phyloP scores from a whole-genome alignment of 2,329 filamentous ascomycete genomes.

The Penicillium frequentans region DNA sequence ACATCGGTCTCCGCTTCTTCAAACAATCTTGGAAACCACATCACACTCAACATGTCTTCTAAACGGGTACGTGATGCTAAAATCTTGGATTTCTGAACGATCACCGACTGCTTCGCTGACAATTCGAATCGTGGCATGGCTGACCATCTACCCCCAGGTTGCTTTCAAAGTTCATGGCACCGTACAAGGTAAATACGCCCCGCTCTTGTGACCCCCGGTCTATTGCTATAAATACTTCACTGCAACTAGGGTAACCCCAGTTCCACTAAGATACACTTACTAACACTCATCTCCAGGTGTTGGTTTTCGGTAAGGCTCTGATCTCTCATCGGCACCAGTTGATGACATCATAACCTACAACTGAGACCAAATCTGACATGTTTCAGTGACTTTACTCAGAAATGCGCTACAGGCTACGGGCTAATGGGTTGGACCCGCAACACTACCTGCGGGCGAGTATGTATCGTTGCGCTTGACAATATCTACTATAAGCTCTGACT shows the following conservation, averaged over 20 bases:
- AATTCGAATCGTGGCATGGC: not conserved
- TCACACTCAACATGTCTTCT: not conserved
- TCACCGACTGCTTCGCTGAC: not conserved
- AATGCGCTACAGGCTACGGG: constrained; percentile 42
- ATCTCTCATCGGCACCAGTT: not conserved
- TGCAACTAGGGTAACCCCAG: not conserved
- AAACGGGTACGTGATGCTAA: not conserved
- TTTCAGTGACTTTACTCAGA: constrained; percentile 44
- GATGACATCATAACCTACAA: constrained; percentile 19
- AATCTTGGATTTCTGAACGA: not conserved
- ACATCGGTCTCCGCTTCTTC: not conserved
- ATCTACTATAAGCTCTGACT: not conserved
- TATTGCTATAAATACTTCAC: not conserved
- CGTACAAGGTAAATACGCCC: constrained; percentile 61
- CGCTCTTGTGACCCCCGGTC: not conserved
- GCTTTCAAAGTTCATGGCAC: constrained; percentile 60
- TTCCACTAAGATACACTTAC: not conserved
- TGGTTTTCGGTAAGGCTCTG: constrained; percentile 31
- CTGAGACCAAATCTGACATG: not conserved
- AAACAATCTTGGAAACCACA: not conserved
- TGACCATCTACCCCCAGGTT: constrained; percentile 24
- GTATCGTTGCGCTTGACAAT: constrained; percentile 7
- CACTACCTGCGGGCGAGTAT: constrained; percentile 46
- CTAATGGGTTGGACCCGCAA: constrained; percentile 53
- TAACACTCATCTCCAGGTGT: constrained; percentile 26